Base-by-base conservation (phyloP, 352 stramenopile genomes). In the Phytophthora meadii region DNA sequence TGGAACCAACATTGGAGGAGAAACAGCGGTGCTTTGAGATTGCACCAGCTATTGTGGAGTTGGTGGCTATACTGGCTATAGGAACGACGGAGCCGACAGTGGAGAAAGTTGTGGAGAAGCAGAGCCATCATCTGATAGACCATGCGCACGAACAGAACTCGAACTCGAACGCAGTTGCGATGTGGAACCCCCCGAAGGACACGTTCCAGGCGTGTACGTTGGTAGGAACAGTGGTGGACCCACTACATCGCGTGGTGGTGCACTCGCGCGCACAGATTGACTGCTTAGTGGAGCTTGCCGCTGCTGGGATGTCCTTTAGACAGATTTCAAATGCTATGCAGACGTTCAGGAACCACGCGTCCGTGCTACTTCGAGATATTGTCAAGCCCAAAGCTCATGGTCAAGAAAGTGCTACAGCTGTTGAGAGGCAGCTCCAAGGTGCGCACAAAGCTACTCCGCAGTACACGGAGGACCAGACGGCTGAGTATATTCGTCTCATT, bases 401-500 rank as follows among this genome's bases (percentile, higher is more conserved):
- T 0, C 19, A 49, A 15, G 46, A 52, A 12, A 34, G 19, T 7
- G 5, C 2, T 42, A 15, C 25, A 17, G 9, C 15, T 24, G 10
- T 34, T 24, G 40, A 63, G 6, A 55, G 61, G 11, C 55, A 60
- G 24, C 24, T 50, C 8, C 15, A 51, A 27, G 34, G 42, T n/a
- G 45, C 24, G 0, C 62, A 59, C 17, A 64, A 50, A 15, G 30
- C 15, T 17, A 76, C 46, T 9, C 63, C 67, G 2, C 9, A 68
- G 15, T 74, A 70, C 36, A 69, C 8, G 11, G 51, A 77, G 27
- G 65, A 73, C 17, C 72, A 79, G 28, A 72, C 64, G 4, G 58
- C 76, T 24, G 71, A 72, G 45, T 76, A 77, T 24, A 66, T 83
- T 41, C 82, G 77, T 17, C 61, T 91, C 9, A 74, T 74, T n/a